Evolutionary conservation across 1,139 yeast genomes (phyloP).

Genomic region (Geotrichum restrictum): DNA sequence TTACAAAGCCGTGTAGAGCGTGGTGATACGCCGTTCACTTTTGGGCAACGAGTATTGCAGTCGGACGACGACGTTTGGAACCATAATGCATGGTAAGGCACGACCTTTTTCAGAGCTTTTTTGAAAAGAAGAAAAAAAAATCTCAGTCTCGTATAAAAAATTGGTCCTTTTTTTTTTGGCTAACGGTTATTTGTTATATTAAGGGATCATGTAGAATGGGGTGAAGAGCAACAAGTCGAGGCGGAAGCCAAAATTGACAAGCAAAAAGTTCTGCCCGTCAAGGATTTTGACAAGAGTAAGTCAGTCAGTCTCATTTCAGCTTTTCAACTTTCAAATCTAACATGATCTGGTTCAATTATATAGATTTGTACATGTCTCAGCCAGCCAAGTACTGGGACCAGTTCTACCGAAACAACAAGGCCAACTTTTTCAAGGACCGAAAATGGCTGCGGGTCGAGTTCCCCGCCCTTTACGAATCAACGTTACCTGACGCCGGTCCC

Average conservation of each 20-base stretch:
- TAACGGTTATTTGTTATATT: background rate
- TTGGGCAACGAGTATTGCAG: constrained; percentile 77
- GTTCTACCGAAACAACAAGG: constrained; percentile 83
- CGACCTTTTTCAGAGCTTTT: too few relatives aligned
- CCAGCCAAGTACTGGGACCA: constrained; percentile 97
- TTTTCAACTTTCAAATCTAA: background rate
- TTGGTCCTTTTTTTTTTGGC: too few relatives aligned
- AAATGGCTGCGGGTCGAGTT: constrained; percentile 95
- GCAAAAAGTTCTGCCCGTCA: constrained; percentile 79
- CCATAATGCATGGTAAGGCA: constrained; percentile 82
- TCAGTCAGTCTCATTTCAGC: too few relatives aligned
- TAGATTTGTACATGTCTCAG: constrained; percentile 61
- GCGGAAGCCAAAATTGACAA: constrained; percentile 71
- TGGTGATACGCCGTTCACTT: constrained; percentile 83
- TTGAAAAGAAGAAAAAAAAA: too few relatives aligned
- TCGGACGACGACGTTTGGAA: constrained; percentile 75
- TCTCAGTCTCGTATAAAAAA: too few relatives aligned
- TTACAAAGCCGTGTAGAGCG: constrained; percentile 39
- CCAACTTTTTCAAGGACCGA: constrained; percentile 91
- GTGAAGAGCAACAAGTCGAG: constrained; percentile 73
- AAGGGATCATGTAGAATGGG: constrained; percentile 95
- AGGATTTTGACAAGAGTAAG: constrained; percentile 67
- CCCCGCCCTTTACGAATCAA: constrained; percentile 75
- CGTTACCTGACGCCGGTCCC: constrained; percentile 65
- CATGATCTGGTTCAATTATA: too few relatives aligned